phyloP scores from a whole-genome alignment of 176 grass and related monocot species.

The Aegilops bicornis region DNA sequence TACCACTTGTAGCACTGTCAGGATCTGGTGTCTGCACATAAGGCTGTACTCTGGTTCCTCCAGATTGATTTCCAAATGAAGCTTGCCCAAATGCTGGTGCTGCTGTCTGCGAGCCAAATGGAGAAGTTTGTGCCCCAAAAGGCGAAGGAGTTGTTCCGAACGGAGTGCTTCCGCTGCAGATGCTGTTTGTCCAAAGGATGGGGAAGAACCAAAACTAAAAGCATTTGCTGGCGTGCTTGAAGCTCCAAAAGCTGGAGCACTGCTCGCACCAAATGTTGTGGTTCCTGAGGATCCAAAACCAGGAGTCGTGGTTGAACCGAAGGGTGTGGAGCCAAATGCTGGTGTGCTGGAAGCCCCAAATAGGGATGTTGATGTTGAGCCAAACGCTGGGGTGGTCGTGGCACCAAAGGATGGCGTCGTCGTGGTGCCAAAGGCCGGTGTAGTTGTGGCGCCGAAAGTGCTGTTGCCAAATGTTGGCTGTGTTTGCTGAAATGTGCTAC shows the following conservation, averaged over 20 bases:
- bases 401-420: constrained; percentile 55
- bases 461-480: constrained; percentile 79
- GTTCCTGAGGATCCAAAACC: constrained; percentile 62
- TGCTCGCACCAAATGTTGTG: constrained; percentile 61
- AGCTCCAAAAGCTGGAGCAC: constrained; percentile 59
- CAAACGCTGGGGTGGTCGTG: constrained; percentile 61
- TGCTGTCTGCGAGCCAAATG: constrained; percentile 76
- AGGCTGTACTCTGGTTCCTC: constrained; percentile 74
- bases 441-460: constrained; percentile 54
- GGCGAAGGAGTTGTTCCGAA: constrained; percentile 77
- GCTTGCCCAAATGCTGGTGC: constrained; percentile 72
- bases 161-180: constrained; percentile 57
- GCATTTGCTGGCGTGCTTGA: constrained; percentile 50
- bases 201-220: constrained; percentile 81
- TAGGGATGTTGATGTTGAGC: constrained; percentile 60
- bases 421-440: constrained; percentile 51
- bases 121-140: constrained; percentile 64
- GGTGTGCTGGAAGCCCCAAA: constrained; percentile 63
- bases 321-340: constrained; percentile 61
- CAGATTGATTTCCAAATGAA: constrained; percentile 60
- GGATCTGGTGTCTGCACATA: constrained; percentile 70
- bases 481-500: constrained; percentile 75
- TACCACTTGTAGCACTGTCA: constrained; percentile 74
- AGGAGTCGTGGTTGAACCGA: constrained; percentile 57
- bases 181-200: constrained; percentile 66